A percentile compares a stretch with the other conserved stretches of the same genome.
phyloP scores from a whole-genome alignment of 306 rosid genomes.

The Vigna mungo region DNA sequence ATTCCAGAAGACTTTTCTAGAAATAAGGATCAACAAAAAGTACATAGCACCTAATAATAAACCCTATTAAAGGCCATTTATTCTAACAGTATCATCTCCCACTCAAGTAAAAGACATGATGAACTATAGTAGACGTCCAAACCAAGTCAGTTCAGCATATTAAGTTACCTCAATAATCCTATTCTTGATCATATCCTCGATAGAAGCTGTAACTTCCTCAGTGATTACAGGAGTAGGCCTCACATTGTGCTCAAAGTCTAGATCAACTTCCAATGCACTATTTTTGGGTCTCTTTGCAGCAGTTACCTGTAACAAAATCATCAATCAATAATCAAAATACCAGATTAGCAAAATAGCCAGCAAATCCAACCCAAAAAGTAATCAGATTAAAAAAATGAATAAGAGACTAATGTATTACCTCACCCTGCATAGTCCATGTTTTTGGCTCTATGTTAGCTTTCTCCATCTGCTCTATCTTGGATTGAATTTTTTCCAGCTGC shows the following conservation, averaged over 20 bases:
- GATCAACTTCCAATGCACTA: conserved; percentile 89
- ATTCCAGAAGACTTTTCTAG: too few species aligned
- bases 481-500: conserved; percentile 58
- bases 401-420: conserved; percentile 59
- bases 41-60: too few species aligned
- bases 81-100: not conserved
- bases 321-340: conserved; percentile 20
- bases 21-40: too few species aligned
- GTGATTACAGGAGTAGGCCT: conserved; percentile 92
- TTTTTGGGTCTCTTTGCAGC: conserved; percentile 85
- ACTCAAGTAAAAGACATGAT: conserved; percentile 13
- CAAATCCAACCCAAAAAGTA: conserved; percentile 9
- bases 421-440: conserved; percentile 94
- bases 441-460: conserved; percentile 76
- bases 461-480: conserved; percentile 83
- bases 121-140: conserved; percentile 30
- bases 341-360: conserved; percentile 26
- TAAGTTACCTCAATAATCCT: conserved; percentile 79
- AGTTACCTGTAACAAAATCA: conserved; percentile 66
- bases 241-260: conserved; percentile 90
- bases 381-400: not conserved
- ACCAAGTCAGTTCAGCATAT: conserved; percentile 28
- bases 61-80: too few species aligned
- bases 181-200: conserved; percentile 82
- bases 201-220: conserved; percentile 80